A percentile compares a stretch with the other conserved stretches of the same genome.
These are phyloP conservation scores for Aspergillus ostianus DNA, from an alignment of 495 filamentous ascomycete species.

Conservation along the genomic window DNA sequence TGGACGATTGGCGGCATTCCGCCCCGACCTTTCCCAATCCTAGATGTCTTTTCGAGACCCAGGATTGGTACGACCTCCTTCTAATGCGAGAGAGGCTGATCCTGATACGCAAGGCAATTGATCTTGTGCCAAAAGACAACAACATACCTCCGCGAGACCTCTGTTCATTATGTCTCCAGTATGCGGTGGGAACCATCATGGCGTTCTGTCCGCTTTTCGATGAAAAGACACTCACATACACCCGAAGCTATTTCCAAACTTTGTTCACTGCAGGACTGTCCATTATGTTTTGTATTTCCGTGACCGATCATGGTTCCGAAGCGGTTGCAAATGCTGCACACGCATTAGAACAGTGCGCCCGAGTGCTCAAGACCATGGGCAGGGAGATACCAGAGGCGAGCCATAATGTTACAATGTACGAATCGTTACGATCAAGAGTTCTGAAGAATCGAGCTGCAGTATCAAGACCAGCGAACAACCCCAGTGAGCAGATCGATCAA, in stretches of 20 bases:
- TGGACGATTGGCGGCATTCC: conserved; percentile 22
- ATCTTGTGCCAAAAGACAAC: conserved; percentile 25
- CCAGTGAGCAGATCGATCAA: too few relatives aligned
- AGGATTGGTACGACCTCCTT: conserved; percentile 30
- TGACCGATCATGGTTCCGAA: conserved; percentile 14
- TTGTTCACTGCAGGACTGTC: conserved; percentile 28
- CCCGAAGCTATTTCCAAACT: conserved; percentile 32
- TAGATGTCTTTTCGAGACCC: conserved; percentile 23
- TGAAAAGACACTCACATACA: conserved; percentile 24
- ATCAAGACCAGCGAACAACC: too few relatives aligned
- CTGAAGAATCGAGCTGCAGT: conserved; percentile 2
- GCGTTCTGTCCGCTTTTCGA: conserved; percentile 25
- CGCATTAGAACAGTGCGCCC: conserved; percentile 16
- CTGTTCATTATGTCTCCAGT: conserved; percentile 20
- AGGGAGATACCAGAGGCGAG: conserved; percentile 25
- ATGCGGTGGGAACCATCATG: conserved; percentile 20
- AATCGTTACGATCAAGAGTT: conserved; percentile 21
- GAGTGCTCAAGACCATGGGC: conserved; percentile 20
- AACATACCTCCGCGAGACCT: conserved; percentile 24
- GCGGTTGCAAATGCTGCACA: conserved; percentile 15
- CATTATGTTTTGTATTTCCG: conserved; percentile 27
- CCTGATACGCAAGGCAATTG: conserved; percentile 26
- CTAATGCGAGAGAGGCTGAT: conserved; percentile 23
- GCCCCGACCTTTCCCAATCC: conserved; percentile 21
- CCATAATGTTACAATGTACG: conserved; percentile 27